phyloP scores from a whole-genome alignment of 164 flowering plant species.

The Piper betle region DNA sequence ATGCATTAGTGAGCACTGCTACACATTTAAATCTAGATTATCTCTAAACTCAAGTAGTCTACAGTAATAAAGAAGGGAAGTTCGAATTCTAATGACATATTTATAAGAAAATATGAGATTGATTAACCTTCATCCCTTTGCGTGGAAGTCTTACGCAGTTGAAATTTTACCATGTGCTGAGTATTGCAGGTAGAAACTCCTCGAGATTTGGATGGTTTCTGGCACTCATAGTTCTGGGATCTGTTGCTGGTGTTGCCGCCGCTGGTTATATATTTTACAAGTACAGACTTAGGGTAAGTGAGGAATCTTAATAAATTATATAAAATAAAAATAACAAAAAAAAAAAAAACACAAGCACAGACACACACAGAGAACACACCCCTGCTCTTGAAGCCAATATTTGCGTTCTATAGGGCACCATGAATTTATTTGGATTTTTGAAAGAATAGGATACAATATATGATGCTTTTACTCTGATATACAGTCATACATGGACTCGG shows the following conservation, averaged over 20 bases:
- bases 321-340: too few relatives aligned
- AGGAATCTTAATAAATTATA: neutral
- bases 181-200: constrained; percentile 31
- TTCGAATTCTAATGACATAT: too few relatives aligned
- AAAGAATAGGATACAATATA: neutral
- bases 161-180: neutral
- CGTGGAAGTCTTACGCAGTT: too few relatives aligned
- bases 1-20: constrained; percentile 57
- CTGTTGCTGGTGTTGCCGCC: constrained; percentile 26
- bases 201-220: constrained; percentile 48
- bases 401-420: too few relatives aligned
- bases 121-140: too few relatives aligned
- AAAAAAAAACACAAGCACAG: too few relatives aligned
- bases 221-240: constrained; percentile 39
- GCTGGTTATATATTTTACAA: constrained; percentile 92
- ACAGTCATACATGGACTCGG: constrained; percentile 95
- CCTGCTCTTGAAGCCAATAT: too few relatives aligned
- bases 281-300: constrained; percentile 69
- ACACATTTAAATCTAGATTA: neutral
- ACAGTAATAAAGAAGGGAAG: too few relatives aligned
- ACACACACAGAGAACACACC: too few relatives aligned
- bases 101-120: too few relatives aligned
- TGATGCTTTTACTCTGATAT: neutral
- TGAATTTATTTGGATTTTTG: too few relatives aligned
- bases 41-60: neutral